Evolutionary conservation across 768 basidiomycete genomes (phyloP).

Genomic region (Tephrocybe rancida): DNA sequence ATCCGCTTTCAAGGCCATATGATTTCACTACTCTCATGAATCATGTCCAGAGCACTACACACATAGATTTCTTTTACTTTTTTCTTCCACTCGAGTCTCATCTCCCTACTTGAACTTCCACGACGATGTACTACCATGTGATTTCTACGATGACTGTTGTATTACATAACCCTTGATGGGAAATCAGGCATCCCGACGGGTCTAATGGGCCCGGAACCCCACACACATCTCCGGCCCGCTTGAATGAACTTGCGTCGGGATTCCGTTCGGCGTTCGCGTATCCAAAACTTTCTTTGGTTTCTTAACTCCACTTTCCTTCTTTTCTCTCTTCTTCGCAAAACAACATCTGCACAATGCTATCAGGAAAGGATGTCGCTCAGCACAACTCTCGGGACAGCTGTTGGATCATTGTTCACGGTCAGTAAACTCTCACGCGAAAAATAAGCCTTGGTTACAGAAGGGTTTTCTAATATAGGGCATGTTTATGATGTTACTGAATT

Average conservation of each 20-base stretch:
- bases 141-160: too few species aligned
- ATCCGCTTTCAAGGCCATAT: conserved; percentile 56
- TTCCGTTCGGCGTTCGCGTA: neutral
- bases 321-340: conserved; percentile 23
- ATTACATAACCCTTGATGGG: too few species aligned
- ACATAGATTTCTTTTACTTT: neutral
- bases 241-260: neutral
- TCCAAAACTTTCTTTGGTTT: neutral
- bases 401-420: conserved; percentile 88
- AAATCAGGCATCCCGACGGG: too few species aligned
- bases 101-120: too few species aligned
- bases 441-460: neutral
- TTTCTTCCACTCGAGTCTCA: too few species aligned
- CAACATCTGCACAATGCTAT: conserved; percentile 24
- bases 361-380: conserved; percentile 52
- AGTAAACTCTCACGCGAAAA: conserved; percentile 8
- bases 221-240: too few species aligned
- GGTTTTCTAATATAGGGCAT: conserved; percentile 44
- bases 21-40: too few species aligned
- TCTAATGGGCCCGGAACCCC: too few species aligned
- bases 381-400: conserved; percentile 65
- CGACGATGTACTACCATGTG: too few species aligned
- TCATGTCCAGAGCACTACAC: too few species aligned
- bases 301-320: neutral
- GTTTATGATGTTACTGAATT: conserved; percentile 84